These are phyloP conservation scores for Casuarina equisetifolia DNA, from an alignment of 306 rosid genomes.

Conservation along the genomic window DNA sequence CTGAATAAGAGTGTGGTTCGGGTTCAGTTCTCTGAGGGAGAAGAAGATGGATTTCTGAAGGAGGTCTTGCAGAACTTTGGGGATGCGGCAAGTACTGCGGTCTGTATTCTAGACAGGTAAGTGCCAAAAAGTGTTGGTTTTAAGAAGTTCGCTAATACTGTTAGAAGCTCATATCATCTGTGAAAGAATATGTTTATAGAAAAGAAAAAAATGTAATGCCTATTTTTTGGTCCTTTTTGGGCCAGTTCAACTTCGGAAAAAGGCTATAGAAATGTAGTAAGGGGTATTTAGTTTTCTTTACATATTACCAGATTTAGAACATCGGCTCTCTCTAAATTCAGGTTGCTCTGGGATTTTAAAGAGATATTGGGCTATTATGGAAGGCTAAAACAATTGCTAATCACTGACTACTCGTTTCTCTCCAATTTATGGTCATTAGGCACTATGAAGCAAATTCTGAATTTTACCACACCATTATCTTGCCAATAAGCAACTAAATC, in stretches of 20 bases:
- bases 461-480: no score
- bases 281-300: no score
- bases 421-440: no score
- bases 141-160: background rate
- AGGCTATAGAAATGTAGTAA: background rate
- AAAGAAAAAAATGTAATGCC: background rate
- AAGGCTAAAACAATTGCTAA: no score
- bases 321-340: no score
- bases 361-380: no score
- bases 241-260: background rate
- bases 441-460: no score
- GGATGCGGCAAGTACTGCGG: slow-evolving; percentile 53
- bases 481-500: no score
- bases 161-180: background rate
- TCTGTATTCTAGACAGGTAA: slow-evolving; percentile 78
- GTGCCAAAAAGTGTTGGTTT: background rate
- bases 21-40: slow-evolving; percentile 59
- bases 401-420: no score
- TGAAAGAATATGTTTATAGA: background rate
- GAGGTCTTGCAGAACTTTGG: slow-evolving; percentile 52
- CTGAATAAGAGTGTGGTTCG: slow-evolving; percentile 62
- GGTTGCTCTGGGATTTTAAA: no score
- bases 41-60: slow-evolving; percentile 71
- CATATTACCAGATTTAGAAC: no score
- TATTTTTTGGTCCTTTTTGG: background rate